These are phyloP conservation scores for Emmonsia crescens DNA, from an alignment of 2,329 filamentous ascomycete species.

Conservation along the genomic window DNA sequence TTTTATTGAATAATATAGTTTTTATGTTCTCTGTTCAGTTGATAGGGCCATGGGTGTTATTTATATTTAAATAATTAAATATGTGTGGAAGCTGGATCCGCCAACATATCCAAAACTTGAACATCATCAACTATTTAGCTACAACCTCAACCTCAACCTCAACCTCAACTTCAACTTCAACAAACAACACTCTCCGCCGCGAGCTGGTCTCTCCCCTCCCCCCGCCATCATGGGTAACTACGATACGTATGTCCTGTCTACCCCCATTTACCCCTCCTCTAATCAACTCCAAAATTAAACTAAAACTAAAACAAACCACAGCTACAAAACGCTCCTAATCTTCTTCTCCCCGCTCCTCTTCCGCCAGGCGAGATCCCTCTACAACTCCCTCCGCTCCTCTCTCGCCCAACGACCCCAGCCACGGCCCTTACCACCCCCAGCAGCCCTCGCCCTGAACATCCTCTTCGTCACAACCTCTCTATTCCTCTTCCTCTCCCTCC, in stretches of 20 bases:
- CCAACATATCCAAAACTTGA: too few species aligned
- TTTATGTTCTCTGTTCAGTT: too few species aligned
- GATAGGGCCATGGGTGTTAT: too few species aligned
- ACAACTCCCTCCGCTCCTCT: conserved; percentile 25
- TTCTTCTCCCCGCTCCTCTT: conserved; percentile 34
- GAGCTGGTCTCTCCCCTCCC: neutral
- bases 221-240: conserved; percentile 16
- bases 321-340: conserved; percentile 33
- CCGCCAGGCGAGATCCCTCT: conserved; percentile 29
- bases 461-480: conserved; percentile 43
- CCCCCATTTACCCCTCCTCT: neutral
- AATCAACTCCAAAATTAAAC: neutral
- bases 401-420: conserved; percentile 22
- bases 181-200: neutral
- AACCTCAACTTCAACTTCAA: neutral
- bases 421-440: conserved; percentile 25
- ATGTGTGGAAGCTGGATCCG: too few species aligned
- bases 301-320: conserved; percentile 11
- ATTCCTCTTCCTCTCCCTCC: conserved; percentile 53
- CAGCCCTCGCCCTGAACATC: conserved; percentile 35
- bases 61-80: too few species aligned
- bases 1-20: neutral
- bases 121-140: neutral
- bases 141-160: neutral
- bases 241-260: conserved; percentile 12